Conservation (phyloP, 2,329 filamentous ascomycete genomes). For the Graphilbum ipis-grandicollis region DNA sequence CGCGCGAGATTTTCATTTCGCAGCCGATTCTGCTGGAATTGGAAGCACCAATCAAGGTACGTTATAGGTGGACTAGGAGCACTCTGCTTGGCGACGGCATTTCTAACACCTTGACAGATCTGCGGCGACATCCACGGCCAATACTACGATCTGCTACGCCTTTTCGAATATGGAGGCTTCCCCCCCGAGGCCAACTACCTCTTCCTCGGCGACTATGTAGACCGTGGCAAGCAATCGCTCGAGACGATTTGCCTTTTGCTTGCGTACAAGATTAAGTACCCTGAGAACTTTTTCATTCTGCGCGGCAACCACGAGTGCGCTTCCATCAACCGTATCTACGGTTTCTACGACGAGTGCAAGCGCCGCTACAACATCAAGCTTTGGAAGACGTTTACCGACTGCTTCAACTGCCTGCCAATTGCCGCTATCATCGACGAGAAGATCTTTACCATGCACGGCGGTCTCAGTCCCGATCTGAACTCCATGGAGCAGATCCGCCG, state of each 20-base stretch:
- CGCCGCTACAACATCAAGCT: constrained; percentile 98
- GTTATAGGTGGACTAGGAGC: constrained; percentile 13
- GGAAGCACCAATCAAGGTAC: constrained; percentile 96
- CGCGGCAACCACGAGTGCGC: constrained; percentile 98
- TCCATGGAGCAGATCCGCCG: constrained; percentile 99
- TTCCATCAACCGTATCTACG: constrained; percentile 97
- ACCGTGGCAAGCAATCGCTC: constrained; percentile 96
- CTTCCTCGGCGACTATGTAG: constrained; percentile 97
- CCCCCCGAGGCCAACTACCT: constrained; percentile 98
- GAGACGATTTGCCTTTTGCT: constrained; percentile 96
- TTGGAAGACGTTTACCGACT: constrained; percentile 99
- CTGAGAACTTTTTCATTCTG: constrained; percentile 98
- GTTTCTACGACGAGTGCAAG: constrained; percentile 99
- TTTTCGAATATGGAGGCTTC: constrained; percentile 98
- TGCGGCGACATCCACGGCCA: constrained; percentile 98
- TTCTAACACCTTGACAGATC: constrained; percentile 44
- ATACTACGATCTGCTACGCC: constrained; percentile 91
- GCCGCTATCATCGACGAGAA: constrained; percentile 99
- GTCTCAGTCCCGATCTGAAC: constrained; percentile 90
- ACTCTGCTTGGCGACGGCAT: too few relatives aligned
- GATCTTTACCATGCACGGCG: constrained; percentile 99
- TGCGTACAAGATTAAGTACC: constrained; percentile 99
- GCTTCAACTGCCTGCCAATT: constrained; percentile 97
- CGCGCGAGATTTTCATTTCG: constrained; percentile 97
- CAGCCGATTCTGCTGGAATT: constrained; percentile 96